Evolutionary conservation across 805 yeast species (phyloP), one percentile per base, ranked within the genome.

Genomic region (Martiniozyma abietophila): DNA sequence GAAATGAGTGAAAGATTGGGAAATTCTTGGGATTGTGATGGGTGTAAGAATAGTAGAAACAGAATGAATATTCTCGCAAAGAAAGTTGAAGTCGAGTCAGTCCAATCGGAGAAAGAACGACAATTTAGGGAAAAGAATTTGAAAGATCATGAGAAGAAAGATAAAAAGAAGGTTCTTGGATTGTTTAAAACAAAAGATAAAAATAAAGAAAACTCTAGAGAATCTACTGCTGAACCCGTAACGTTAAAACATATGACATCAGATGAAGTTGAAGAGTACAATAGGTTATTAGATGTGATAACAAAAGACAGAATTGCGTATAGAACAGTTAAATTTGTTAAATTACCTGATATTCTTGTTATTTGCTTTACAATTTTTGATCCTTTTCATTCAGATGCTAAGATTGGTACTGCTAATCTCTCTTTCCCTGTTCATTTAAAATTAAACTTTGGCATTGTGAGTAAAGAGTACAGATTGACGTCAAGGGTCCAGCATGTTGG

Each of bases 21-120:
- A 6, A 80, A 81, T 56, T 83, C 92, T 1, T 81, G 94, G 94
- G 71, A 77, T 43, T 81, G 94, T 60, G 88, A 92, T 6, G 71
- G 74, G 35, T 81, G 94, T 58, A 56, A 54, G 34, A 58, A 67
- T 39, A 28, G 43, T 18, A 40, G 35, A 8, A 34, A 26, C 12
- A 34, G 35, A 46, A 47, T 47, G 16, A 38, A 29, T 9, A 31
- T 27, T 14, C 15, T 39, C 17, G 37, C 36, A 18, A 29, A 40
- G 18, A 24, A 34, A 23, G 23, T 36, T 6, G 32, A 35, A 12
- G 36, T 28, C 9, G 33, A 29, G 2, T 27, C 32, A 6, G 11
- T 17, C 17, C 27, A 30, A 16, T n/a, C 27, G 16, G 10, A 8
- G 6, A 12, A 23, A 27, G 14, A 26, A 28, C 20, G 16, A 27